A percentile compares a stretch with the other conserved stretches of the same genome.
These are phyloP conservation scores for Ascochyta lentis DNA, from an alignment of 2,329 filamentous ascomycete species.

Conservation along the genomic window DNA sequence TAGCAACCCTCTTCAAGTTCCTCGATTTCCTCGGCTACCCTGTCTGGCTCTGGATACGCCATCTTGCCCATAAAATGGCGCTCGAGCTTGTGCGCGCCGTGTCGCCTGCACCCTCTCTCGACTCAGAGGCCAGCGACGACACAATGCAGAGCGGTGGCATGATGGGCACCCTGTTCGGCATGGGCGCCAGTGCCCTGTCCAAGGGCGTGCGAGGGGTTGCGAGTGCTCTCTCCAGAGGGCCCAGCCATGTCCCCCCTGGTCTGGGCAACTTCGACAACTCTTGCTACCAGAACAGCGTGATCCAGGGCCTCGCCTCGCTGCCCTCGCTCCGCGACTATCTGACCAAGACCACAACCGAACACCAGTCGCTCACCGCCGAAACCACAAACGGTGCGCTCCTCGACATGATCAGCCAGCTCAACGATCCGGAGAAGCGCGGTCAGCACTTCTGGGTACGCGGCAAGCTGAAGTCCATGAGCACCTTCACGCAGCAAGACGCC, in stretches of 20 bases:
- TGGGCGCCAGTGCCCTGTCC: slow-evolving; percentile 48
- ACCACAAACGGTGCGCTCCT: slow-evolving; percentile 64
- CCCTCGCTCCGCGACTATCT: slow-evolving; percentile 73
- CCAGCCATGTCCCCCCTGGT: slow-evolving; percentile 59
- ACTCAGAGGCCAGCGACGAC: slow-evolving; percentile 27
- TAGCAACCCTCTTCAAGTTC: slow-evolving; percentile 39
- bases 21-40: slow-evolving; percentile 41
- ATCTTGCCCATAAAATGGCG: slow-evolving; percentile 47
- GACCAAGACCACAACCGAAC: slow-evolving; percentile 33
- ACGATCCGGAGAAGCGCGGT: slow-evolving; percentile 73
- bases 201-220: slow-evolving; percentile 44
- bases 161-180: slow-evolving; percentile 45
- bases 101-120: slow-evolving; percentile 14
- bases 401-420: slow-evolving; percentile 73
- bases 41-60: slow-evolving; percentile 59
- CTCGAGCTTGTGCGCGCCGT: slow-evolving; percentile 16
- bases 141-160: slow-evolving; percentile 34
- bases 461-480: slow-evolving; percentile 88
- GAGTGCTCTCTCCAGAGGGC: slow-evolving; percentile 44
- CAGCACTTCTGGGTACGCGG: slow-evolving; percentile 81
- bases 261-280: slow-evolving; percentile 93
- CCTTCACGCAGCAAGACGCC: slow-evolving; percentile 95
- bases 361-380: slow-evolving; percentile 47
- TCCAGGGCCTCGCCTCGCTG: slow-evolving; percentile 80
- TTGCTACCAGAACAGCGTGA: slow-evolving; percentile 96